These are phyloP conservation scores for Stephanodiscus minutulus DNA, from an alignment of 108 stramenopile genomes.

Conservation along the genomic window DNA sequence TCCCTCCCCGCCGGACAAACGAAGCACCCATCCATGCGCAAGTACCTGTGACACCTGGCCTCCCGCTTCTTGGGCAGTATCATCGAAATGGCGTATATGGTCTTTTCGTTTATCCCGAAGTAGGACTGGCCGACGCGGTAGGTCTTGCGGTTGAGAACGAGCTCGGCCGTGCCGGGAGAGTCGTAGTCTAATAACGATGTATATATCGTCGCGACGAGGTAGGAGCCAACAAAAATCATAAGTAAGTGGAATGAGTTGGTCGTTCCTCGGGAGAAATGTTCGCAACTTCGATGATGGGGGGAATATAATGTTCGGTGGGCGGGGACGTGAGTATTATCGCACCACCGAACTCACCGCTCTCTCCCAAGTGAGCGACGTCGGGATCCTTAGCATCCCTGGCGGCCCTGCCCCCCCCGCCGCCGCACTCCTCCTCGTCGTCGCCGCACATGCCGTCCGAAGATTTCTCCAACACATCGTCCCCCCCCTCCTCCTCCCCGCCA, in stretches of 20 bases:
- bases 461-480: neutral
- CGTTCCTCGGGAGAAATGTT: neutral
- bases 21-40: constrained; percentile 27
- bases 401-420: neutral
- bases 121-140: constrained; percentile 44
- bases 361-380: constrained; percentile 20
- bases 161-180: constrained; percentile 30
- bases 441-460: constrained; percentile 11
- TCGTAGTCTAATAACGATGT: constrained; percentile 25
- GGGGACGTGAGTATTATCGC: too few species aligned
- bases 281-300: neutral
- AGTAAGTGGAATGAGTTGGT: neutral
- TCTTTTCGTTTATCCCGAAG: constrained; percentile 5
- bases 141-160: constrained; percentile 24
- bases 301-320: too few species aligned
- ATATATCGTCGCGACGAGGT: too few species aligned
- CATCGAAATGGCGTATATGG: constrained; percentile 36
- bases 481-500: constrained; percentile 17
- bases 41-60: constrained; percentile 29
- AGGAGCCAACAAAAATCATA: neutral
- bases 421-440: neutral
- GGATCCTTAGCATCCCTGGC: neutral
- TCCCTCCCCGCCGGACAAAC: constrained; percentile 39
- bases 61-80: constrained; percentile 16
- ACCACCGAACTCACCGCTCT: constrained; percentile 35